Evolutionary conservation across 2,329 filamentous ascomycete genomes (phyloP).

Genomic region (Diaporthe citriasiana): DNA sequence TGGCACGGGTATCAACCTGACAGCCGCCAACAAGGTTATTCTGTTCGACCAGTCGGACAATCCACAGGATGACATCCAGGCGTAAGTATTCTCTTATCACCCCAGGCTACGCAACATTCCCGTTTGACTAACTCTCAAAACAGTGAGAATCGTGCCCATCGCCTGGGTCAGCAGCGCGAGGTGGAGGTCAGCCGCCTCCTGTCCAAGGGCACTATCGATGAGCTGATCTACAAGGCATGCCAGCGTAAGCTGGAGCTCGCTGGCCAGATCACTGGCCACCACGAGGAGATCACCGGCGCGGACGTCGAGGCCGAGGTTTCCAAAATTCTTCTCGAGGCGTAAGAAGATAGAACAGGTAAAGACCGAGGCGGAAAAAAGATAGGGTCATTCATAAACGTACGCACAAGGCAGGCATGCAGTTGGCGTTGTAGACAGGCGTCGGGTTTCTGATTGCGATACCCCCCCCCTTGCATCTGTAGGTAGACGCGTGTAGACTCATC

Average conservation of each 20-base stretch:
- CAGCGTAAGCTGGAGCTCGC: conserved; percentile 95
- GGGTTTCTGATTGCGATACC: conserved; percentile 36
- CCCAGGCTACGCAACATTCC: neutral
- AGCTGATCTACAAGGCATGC: conserved; percentile 91
- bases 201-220: conserved; percentile 86
- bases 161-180: conserved; percentile 89
- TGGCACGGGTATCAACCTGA: conserved; percentile 96
- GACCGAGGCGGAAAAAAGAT: neutral
- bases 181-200: conserved; percentile 93
- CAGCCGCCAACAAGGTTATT: conserved; percentile 95
- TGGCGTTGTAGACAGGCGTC: conserved; percentile 34
- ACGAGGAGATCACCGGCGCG: conserved; percentile 40
- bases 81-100: neutral
- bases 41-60: conserved; percentile 99
- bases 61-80: conserved; percentile 95
- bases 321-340: conserved; percentile 33
- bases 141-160: conserved; percentile 95
- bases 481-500: conserved; percentile 26
- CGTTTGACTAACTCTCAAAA: neutral
- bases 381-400: neutral
- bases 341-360: neutral
- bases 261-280: conserved; percentile 63
- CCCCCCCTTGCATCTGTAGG: conserved; percentile 20
- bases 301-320: conserved; percentile 38
- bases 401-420: conserved; percentile 25